Evolutionary conservation across 176 grass and related monocot genomes (phyloP), one percentile per base, ranked within the genome.

Genomic region (Raddia distichophylla): DNA sequence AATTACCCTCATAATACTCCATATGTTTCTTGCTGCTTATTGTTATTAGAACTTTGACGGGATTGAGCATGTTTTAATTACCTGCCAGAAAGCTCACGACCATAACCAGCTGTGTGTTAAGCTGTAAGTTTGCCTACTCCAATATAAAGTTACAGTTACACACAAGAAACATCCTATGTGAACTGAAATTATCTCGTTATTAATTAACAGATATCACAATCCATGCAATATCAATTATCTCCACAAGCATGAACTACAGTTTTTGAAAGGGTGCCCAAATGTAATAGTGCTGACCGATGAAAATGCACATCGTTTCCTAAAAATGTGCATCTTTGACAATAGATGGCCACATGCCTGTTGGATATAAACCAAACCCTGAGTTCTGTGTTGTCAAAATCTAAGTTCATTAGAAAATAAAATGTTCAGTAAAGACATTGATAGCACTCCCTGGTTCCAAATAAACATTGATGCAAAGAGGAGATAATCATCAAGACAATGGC

Each of bases 261-360:
- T 40, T 40, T 2, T 11, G 16, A 80, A 56, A 60, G 6, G 5
- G 10, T 22, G 2, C 67, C 44, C 16, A 75, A n/a, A 75, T 51
- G 34, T n/a, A 40, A 49, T 56, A 80, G 49, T 66, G 50, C 13
- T 67, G 49, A 45, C 67, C n/a, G 42, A 68, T 44, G 67, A 52
- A 35, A 79, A 19, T 44, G 77, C 44, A 35, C 7, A 68, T 67
- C 47, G 6, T 50, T n/a, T 40, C 37, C 37, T 40, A 40, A 79
- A 52, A 79, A 19, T 44, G 77, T 55, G 50, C 7, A 68, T 67
- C 47, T 11, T 50, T n/a, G 6, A 52, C 3, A 0, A 43, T 22
- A 45, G n/a, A 27, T n/a, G 34, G 7, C 17, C 68, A 46, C 20
- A 51, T 53, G 32, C 10, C 47, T 67, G 50, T 68, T 20, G 50